phyloP scores from a whole-genome alignment of 306 rosid genomes.

The Vicia sativa region DNA sequence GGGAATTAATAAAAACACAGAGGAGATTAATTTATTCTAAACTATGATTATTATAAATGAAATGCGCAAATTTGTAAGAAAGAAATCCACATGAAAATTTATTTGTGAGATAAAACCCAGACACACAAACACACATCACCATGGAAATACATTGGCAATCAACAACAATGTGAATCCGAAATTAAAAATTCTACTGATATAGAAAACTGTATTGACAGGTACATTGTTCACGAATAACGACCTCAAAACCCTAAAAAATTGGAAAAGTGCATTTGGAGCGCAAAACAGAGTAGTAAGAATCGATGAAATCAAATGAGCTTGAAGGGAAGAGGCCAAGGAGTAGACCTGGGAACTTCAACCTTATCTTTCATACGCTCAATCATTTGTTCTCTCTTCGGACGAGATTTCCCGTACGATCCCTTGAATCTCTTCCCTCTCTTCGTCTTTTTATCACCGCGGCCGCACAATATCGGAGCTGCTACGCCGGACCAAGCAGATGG shows the following conservation, averaged over 20 bases:
- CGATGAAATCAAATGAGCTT: constrained; percentile 74
- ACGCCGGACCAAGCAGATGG: constrained; percentile 20
- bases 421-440: constrained; percentile 92
- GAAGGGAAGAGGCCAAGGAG: constrained; percentile 99
- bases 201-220: constrained; percentile 13
- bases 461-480: constrained; percentile 59
- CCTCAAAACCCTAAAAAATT: constrained; percentile 28
- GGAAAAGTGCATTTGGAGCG: background rate
- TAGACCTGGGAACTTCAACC: constrained; percentile 93
- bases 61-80: background rate
- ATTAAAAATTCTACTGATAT: background rate
- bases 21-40: background rate
- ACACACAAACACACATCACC: too few relatives aligned
- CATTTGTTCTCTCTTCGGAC: constrained; percentile 90
- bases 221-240: constrained; percentile 11
- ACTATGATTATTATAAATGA: constrained; percentile 6
- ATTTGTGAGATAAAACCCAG: too few relatives aligned
- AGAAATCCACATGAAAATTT: too few relatives aligned
- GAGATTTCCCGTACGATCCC: constrained; percentile 79
- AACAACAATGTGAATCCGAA: background rate
- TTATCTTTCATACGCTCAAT: constrained; percentile 89
- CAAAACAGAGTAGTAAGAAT: background rate
- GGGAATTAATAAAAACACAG: background rate
- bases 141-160: background rate
- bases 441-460: constrained; percentile 92